A percentile compares a stretch with the other conserved stretches of the same genome.
These are phyloP conservation scores for Russula earlei DNA, from an alignment of 768 basidiomycete species.

Conservation along the genomic window DNA sequence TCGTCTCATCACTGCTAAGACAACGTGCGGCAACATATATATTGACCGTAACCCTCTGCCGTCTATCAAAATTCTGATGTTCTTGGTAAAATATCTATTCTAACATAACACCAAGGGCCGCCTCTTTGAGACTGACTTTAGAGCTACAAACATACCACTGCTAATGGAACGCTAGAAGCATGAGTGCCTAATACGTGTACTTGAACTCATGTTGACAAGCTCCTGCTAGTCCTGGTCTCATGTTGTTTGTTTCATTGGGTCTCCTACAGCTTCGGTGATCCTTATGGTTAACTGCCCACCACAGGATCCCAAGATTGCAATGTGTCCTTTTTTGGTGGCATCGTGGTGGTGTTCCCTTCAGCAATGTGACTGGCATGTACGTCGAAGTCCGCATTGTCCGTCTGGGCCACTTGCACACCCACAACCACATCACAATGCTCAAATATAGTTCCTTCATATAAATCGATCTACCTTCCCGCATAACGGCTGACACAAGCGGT, in stretches of 20 bases:
- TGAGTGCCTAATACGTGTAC: too few species aligned
- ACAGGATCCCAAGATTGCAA: too few species aligned
- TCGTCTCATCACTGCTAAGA: not conserved
- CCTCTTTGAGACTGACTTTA: not conserved
- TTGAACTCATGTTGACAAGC: too few species aligned
- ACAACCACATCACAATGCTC: not conserved
- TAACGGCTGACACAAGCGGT: not conserved
- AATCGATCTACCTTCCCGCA: not conserved
- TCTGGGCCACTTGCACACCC: not conserved
- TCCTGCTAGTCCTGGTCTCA: too few species aligned
- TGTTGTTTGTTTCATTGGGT: too few species aligned
- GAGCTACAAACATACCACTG: too few species aligned
- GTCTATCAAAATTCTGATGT: not conserved
- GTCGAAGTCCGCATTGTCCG: not conserved
- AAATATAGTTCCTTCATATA: not conserved
- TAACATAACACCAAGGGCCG: too few species aligned
- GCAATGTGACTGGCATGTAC: too few species aligned
- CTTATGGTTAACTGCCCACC: too few species aligned
- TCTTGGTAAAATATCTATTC: too few species aligned
- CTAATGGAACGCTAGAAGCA: too few species aligned
- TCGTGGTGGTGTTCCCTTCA: not conserved
- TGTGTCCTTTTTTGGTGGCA: not conserved
- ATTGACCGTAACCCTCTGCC: not conserved
- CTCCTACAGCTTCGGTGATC: not conserved
- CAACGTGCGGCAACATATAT: too few species aligned